Evolutionary conservation across 1,284 basidiomycete species (phyloP), one percentile per base, ranked within the genome.

Genomic region (Pyrrhoderma lamaoense): DNA sequence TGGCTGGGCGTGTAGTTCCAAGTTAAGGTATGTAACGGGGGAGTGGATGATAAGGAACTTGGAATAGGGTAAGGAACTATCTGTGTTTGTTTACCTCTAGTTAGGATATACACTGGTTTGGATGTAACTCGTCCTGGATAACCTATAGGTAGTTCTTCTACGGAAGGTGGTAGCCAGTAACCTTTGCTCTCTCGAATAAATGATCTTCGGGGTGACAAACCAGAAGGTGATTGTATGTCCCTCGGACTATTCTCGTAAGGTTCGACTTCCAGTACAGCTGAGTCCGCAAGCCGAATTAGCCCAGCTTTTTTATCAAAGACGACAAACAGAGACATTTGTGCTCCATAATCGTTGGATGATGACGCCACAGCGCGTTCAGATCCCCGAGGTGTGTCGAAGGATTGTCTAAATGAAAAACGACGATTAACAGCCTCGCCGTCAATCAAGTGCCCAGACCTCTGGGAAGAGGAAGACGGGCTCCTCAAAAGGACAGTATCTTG

Each of bases 231-330:
- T 37, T 52, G 46, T 22, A 37, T 19, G 18, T 51, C 52, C 27
- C 35, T 52, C 58, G 60, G 43, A 62, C 58, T 58, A 25, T 77
- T 72, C 45, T 85, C 84, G 57, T 71, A 75, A 39, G 89, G 66
- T 45, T 85, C 80, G 35, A 89, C 70, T 63, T 90, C 88, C 25
- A 81, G 77, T 4, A 89, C 87, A 13, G 84, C 80, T 37, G 88
- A 78, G 64, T 90, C 87, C 2, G 79, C 77, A 34, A 90, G 64
- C 23, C 87, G 82, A 58, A 90, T 89, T 64, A 86, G 70, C 19
- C 80, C 78, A 1, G 86, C 85, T 60, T 85, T 89, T 67, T 90
- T 90, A 62, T 89, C 88, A 61, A 90, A 90, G 22, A 82, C 69
- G 51, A 88, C 79, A 59, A 89, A 89, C 9, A 90, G 69, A 57